Base-by-base conservation (phyloP, 2,329 filamentous ascomycete species). In the Nothophaeocryptopus gaeumannii region DNA sequence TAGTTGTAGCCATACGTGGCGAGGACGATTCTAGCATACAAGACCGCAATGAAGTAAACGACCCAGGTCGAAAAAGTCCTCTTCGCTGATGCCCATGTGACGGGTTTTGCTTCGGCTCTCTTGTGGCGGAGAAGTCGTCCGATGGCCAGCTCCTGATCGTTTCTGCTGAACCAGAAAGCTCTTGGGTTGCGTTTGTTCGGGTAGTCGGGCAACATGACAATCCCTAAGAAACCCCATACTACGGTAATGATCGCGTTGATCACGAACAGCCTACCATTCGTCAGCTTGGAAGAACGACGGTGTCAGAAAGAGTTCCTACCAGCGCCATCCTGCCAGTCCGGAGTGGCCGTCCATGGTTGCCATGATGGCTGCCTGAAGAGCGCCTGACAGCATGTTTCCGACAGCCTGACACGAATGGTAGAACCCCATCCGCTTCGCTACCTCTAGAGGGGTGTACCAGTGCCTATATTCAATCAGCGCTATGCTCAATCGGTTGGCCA, bases 1-100 rank as follows among this genome's bases (percentile, higher is more conserved):
- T 75, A 75, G n/a, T 64, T 62, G 54, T 77, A 76, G 8, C 75
- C 74, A 50, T 74, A 76, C 1, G 71, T 71, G 0, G 70, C 75
- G 2, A 77, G 59, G 0, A 78, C 75, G 0, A 71, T 75, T 1
- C 70, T 65, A 14, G 73, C 72, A 47, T 77, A 78, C 7, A 78
- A 55, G 0, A 71, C 55, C 1, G 74, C 63, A 10, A 78, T 67
- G 54, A 75, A 72, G 52, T 77, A 77, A 0, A 74, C 66, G 1
- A 73, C 67, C 74, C 74, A 76, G 15, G 42, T 45, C 41, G 66
- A 67, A 44, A 76, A 71, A 0, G 74, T 74, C 7, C 75, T 69
- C 56, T 70, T 72, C 29, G 70, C 68, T 38, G 70, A 70, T 1
- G 64, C 69, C 72, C 71, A 74, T 2, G 68, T 72, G 53, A 77